Conservation (phyloP, 1,139 yeast genomes). For the Candida dubliniensis region DNA sequence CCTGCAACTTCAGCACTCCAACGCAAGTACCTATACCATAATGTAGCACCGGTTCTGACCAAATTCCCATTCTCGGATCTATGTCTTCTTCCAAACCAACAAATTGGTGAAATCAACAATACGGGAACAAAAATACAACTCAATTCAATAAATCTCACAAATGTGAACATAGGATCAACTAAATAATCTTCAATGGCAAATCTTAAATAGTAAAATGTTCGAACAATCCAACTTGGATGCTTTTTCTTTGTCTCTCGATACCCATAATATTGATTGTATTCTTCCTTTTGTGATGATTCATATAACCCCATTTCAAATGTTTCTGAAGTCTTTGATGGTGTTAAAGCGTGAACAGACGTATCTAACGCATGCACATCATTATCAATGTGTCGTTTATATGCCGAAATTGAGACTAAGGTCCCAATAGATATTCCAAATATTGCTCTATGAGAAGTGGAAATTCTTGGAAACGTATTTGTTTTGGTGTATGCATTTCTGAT, state of each 20-base stretch:
- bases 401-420: conserved; percentile 1
- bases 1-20: conserved; percentile 83
- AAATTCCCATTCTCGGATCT: conserved; percentile 24
- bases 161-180: conserved; percentile 68
- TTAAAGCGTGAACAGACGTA: conserved; percentile 35
- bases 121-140: conserved; percentile 71
- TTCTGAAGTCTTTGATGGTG: conserved; percentile 50
- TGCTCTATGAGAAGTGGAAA: background rate
- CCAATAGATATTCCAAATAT: conserved; percentile 10
- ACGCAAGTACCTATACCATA: conserved; percentile 73
- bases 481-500: background rate
- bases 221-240: conserved; percentile 23
- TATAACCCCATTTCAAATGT: conserved; percentile 71
- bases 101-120: conserved; percentile 60
- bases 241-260: conserved; percentile 26
- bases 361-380: conserved; percentile 39
- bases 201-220: conserved; percentile 35
- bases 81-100: conserved; percentile 55
- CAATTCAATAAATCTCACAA: conserved; percentile 68
- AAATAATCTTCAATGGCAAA: conserved; percentile 52
- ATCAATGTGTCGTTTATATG: conserved; percentile 14
- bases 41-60: conserved; percentile 57
- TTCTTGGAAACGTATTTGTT: background rate
- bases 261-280: conserved; percentile 26
- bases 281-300: conserved; percentile 59